Base-by-base conservation (phyloP, 1,139 yeast species). In the Suhomyces kunorum region DNA sequence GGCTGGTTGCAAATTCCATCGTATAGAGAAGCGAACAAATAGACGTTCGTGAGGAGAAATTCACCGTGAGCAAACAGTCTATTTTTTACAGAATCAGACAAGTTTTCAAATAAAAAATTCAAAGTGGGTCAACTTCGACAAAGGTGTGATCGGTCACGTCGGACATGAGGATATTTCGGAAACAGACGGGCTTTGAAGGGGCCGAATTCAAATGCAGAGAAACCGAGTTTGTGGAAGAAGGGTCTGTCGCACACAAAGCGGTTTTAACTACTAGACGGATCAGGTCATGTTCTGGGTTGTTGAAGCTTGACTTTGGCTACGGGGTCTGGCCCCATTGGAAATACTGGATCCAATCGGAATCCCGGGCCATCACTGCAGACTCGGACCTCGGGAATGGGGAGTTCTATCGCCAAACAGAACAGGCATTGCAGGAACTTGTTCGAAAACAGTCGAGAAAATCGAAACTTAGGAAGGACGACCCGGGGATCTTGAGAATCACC, bases 1-100 rank as follows among this genome's bases (percentile, higher is more conserved):
- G 27, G 5, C 13, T 20, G 37, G 32, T 20, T 34, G 37, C 37
- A 28, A 27, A 34, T 25, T 7, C 22, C 12, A 8, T 3, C 14
- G 24, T 12, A 23, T 7, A 20, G 11, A 29, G 6, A 12, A 18
- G 24, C 19, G 31, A 5, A 6, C 17, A 12, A n/a, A n/a, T n/a
- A n/a, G n/a, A n/a, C n/a, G n/a, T n/a, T n/a, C n/a, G n/a, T n/a
- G n/a, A n/a, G n/a, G n/a, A 26, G 8, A 6, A 12, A 26, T n/a
- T 4, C 16, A 24, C 15, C 28, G 8, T 7, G 22, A 17, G 31
- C 24, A 9, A 6, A 6, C 3, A 7, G 24, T 20, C n/a, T 20
- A 20, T 20, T 20, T 20, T 20, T 6, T 20, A 20, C n/a, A n/a
- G 24, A 20, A 20, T 20, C n/a, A 20, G n/a, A 9, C 24, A 20